Conservation (phyloP, 2,329 filamentous ascomycete genomes). For the Biscogniauxia sp. region DNA sequence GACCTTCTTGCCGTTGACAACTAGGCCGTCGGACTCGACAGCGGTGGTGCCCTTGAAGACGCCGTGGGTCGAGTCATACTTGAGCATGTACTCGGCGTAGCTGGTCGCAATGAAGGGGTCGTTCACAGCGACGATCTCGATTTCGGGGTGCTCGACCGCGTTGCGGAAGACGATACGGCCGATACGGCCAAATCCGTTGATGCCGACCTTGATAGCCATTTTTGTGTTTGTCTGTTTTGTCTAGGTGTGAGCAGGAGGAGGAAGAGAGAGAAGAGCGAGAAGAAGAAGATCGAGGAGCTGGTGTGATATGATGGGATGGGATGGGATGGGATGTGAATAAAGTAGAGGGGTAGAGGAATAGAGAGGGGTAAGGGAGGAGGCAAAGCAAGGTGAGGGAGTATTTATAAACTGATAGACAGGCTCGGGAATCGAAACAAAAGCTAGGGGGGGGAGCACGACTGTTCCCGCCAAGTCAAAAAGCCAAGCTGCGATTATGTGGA, state of each 20-base stretch:
- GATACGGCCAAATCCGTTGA: slow-evolving; percentile 99
- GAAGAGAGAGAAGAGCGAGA: slow-evolving; percentile 1
- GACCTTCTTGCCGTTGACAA: slow-evolving; percentile 92
- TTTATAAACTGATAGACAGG: background rate
- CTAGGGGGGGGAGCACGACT: background rate
- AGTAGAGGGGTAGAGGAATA: slow-evolving; percentile 1
- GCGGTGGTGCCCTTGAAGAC: slow-evolving; percentile 90
- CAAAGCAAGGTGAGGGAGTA: background rate
- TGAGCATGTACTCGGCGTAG: slow-evolving; percentile 99
- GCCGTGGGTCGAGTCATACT: slow-evolving; percentile 98
- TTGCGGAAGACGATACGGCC: slow-evolving; percentile 99
- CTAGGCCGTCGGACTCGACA: slow-evolving; percentile 67
- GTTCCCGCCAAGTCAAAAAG: background rate
- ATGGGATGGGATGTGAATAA: slow-evolving; percentile 12
- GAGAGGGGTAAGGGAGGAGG: background rate
- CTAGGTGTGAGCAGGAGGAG: slow-evolving; percentile 6
- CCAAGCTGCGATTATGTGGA: background rate
- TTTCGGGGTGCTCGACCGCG: slow-evolving; percentile 83
- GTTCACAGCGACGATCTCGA: slow-evolving; percentile 95
- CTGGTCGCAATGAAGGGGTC: slow-evolving; percentile 98
- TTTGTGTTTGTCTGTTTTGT: slow-evolving; percentile 36
- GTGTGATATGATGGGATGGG: background rate
- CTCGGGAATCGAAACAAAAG: background rate
- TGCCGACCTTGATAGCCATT: slow-evolving; percentile 76
- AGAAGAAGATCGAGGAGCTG: slow-evolving; percentile 1